phyloP scores from a whole-genome alignment of 2,329 filamentous ascomycete species.

The Nemania sp. region DNA sequence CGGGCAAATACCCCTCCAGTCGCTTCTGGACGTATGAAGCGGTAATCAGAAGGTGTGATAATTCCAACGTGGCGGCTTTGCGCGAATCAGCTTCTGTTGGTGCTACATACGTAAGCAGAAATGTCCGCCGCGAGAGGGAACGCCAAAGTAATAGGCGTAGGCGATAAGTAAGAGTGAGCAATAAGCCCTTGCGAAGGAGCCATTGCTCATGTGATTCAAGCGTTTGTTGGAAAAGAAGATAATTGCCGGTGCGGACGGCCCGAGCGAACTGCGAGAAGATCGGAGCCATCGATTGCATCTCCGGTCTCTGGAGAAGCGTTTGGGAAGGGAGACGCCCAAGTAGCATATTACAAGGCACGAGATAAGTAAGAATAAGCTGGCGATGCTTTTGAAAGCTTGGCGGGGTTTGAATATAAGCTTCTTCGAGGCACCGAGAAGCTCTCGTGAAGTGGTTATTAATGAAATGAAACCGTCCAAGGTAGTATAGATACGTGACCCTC shows the following conservation, averaged over 20 bases:
- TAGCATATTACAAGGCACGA: slow-evolving; percentile 85
- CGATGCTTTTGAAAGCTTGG: slow-evolving; percentile 76
- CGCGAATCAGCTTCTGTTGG: slow-evolving; percentile 67
- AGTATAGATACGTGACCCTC: slow-evolving; percentile 93
- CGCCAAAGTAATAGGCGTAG: slow-evolving; percentile 88
- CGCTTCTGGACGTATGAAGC: slow-evolving; percentile 74
- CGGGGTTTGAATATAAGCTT: slow-evolving; percentile 80
- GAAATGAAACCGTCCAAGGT: slow-evolving; percentile 90
- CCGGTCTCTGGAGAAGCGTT: slow-evolving; percentile 74
- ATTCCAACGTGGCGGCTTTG: slow-evolving; percentile 79
- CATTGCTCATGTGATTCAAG: slow-evolving; percentile 74
- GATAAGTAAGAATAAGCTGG: slow-evolving; percentile 82
- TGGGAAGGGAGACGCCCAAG: slow-evolving; percentile 84
- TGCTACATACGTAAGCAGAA: slow-evolving; percentile 80
- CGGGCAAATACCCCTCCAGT: slow-evolving; percentile 68
- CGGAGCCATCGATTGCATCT: slow-evolving; percentile 72
- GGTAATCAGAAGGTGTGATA: slow-evolving; percentile 74
- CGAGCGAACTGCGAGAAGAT: slow-evolving; percentile 80
- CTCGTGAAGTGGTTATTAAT: slow-evolving; percentile 85
- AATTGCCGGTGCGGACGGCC: slow-evolving; percentile 79
- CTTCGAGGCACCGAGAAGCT: slow-evolving; percentile 79
- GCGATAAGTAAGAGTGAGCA: slow-evolving; percentile 80
- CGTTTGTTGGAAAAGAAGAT: slow-evolving; percentile 77
- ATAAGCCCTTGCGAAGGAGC: slow-evolving; percentile 80
- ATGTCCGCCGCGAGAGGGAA: slow-evolving; percentile 80